Evolutionary conservation across 169 alveolate species (phyloP).

Genomic region (Cyclospora cayetanensis): DNA sequence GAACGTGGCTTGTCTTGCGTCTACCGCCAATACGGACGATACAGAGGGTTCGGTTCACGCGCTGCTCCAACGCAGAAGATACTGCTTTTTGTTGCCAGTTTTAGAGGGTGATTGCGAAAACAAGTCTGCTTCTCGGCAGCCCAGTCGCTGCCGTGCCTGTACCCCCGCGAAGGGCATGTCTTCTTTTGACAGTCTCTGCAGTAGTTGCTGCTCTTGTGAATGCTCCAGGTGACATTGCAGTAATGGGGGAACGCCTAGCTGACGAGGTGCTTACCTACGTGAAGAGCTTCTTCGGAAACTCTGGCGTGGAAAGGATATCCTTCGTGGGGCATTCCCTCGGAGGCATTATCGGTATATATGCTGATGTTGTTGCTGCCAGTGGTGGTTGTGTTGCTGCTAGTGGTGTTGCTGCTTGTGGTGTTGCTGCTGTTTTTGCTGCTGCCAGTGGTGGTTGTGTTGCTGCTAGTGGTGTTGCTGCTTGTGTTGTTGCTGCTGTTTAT

Average conservation of each 20-base stretch:
- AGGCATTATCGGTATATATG: constrained; percentile 83
- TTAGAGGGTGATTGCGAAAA: too few species aligned
- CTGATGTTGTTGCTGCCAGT: not conserved
- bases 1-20: not conserved
- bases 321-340: constrained; percentile 95
- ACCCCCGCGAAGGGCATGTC: too few species aligned
- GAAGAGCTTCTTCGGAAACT: not conserved
- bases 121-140: too few species aligned
- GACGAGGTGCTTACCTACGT: constrained; percentile 6
- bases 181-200: too few species aligned
- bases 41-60: too few species aligned
- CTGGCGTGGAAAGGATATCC: constrained; percentile 78
- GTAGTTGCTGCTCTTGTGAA: too few species aligned
- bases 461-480: not conserved
- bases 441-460: not conserved
- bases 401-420: not conserved
- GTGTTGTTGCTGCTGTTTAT: constrained; percentile 25
- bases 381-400: not conserved
- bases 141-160: too few species aligned
- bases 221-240: constrained; percentile 36
- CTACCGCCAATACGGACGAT: not conserved
- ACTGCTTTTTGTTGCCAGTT: too few species aligned
- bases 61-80: too few species aligned
- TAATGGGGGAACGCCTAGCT: constrained; percentile 53
- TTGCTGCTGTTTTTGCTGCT: not conserved